Evolutionary conservation across 305 asterid genomes (phyloP).

Genomic region (Rubia occidens): DNA sequence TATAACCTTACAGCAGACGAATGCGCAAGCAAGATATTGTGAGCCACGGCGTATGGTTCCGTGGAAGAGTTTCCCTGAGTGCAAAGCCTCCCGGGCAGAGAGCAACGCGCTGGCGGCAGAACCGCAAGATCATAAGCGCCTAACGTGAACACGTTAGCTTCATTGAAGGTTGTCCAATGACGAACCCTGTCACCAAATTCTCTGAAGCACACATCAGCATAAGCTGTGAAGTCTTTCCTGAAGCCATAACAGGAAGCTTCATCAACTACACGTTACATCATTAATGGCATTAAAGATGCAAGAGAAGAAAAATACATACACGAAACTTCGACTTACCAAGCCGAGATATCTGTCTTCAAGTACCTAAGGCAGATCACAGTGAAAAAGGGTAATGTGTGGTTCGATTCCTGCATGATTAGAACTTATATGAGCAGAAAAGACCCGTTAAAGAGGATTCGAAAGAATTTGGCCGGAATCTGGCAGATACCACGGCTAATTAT

Average conservation of each 20-base stretch:
- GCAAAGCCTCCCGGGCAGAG: conserved; percentile 19
- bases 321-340: conserved; percentile 39
- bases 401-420: conserved; percentile 35
- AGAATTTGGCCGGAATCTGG: neutral
- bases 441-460: neutral
- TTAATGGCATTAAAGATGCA: neutral
- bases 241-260: neutral
- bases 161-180: conserved; percentile 50
- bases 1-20: conserved; percentile 29
- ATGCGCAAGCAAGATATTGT: conserved; percentile 42
- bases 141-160: conserved; percentile 29
- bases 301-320: conserved; percentile 23
- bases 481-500: conserved; percentile 35
- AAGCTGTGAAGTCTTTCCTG: conserved; percentile 45
- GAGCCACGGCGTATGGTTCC: conserved; percentile 40
- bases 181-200: conserved; percentile 48
- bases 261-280: neutral
- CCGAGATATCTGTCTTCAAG: conserved; percentile 52
- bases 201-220: conserved; percentile 44
- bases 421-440: neutral
- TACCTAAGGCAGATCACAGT: conserved; percentile 48
- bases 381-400: conserved; percentile 44
- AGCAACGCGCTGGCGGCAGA: conserved; percentile 40
- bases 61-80: conserved; percentile 32
- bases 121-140: conserved; percentile 35